These are phyloP conservation scores for Pseudozyma tsukubaensis DNA, from an alignment of 1,284 basidiomycete species.

Conservation along the genomic window DNA sequence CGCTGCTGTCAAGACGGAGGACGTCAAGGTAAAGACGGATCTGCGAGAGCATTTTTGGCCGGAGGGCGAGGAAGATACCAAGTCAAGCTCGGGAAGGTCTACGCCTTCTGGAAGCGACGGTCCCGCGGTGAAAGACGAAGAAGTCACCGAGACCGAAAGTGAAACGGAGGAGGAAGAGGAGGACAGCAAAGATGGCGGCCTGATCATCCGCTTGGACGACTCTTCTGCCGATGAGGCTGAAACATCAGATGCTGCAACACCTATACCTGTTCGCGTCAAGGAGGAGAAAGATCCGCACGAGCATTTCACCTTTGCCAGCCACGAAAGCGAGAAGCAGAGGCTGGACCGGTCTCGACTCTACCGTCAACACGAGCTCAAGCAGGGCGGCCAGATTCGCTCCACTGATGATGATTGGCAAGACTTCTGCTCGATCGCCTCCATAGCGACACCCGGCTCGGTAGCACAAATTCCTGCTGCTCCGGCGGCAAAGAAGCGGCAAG, in stretches of 20 bases:
- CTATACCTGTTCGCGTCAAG: constrained; percentile 10
- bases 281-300: constrained; percentile 13
- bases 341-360: constrained; percentile 37
- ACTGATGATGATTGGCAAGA: constrained; percentile 46
- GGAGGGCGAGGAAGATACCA: neutral
- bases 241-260: neutral
- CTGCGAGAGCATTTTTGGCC: constrained; percentile 13
- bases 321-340: constrained; percentile 33
- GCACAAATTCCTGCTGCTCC: neutral
- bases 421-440: constrained; percentile 25
- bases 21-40: neutral
- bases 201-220: constrained; percentile 31
- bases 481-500: neutral
- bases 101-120: neutral
- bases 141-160: constrained; percentile 15
- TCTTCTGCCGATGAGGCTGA: constrained; percentile 21
- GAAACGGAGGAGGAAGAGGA: constrained; percentile 34
- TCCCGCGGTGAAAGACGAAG: constrained; percentile 15
- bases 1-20: constrained; percentile 14
- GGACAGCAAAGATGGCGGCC: constrained; percentile 16
- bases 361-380: constrained; percentile 38
- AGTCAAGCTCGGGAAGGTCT: neutral
- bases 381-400: constrained; percentile 28
- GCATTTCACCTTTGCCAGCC: constrained; percentile 35
- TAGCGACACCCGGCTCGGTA: constrained; percentile 10